Evolutionary conservation across 257 asterid species (phyloP).

Genomic region (Salvia hispanica): DNA sequence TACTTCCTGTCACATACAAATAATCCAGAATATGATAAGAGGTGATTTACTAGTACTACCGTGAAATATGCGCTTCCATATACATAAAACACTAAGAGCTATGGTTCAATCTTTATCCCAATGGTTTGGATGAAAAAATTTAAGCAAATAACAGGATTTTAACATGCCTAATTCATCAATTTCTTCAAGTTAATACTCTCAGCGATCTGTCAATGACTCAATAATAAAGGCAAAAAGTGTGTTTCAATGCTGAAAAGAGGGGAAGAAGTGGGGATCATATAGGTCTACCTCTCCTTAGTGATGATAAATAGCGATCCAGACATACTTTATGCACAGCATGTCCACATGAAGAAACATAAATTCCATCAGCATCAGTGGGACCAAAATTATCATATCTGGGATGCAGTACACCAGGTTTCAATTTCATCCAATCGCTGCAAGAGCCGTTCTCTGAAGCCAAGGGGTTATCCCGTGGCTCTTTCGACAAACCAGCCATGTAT

Average conservation of each 20-base stretch:
- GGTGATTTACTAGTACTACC: neutral
- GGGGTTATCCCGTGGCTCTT: constrained; percentile 57
- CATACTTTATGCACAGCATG: constrained; percentile 99
- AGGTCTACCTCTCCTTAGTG: constrained; percentile 84
- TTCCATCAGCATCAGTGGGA: constrained; percentile 75
- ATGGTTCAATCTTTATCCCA: neutral
- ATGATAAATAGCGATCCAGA: constrained; percentile 84
- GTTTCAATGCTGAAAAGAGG: constrained; percentile 12
- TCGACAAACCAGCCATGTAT: constrained; percentile 71
- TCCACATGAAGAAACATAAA: constrained; percentile 90
- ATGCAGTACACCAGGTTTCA: constrained; percentile 36
- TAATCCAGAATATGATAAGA: neutral
- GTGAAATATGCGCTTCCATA: neutral
- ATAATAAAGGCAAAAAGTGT: neutral
- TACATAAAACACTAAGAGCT: neutral
- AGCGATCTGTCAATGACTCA: neutral
- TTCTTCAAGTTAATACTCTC: constrained; percentile 11
- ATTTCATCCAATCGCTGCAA: constrained; percentile 40
- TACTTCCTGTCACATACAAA: neutral
- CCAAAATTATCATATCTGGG: constrained; percentile 61
- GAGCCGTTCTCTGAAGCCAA: constrained; percentile 61
- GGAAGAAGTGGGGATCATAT: constrained; percentile 16
- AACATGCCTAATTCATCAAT: constrained; percentile 13
- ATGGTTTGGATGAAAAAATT: neutral
- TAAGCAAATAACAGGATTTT: neutral